Percentiles rank a stretch among this genome's conserved stretches.
These are phyloP conservation scores for Paecilomyces dactylethromorphus DNA, from an alignment of 2,329 filamentous ascomycete genomes.

Conservation along the genomic window DNA sequence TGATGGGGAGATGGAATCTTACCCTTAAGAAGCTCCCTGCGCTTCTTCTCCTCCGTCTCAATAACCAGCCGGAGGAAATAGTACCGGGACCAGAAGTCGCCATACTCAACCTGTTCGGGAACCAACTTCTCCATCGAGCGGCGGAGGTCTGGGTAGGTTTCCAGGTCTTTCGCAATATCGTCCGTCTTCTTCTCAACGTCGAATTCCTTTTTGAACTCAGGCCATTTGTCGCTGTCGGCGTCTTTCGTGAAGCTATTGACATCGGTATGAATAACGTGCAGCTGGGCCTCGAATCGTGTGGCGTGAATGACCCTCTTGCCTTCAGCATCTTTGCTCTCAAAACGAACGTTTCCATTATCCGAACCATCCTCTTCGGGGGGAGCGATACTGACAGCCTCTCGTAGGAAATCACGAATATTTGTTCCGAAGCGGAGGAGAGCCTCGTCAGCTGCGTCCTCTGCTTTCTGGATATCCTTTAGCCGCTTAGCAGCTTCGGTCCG, in stretches of 20 bases:
- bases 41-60: slow-evolving; percentile 82
- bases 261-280: slow-evolving; percentile 89
- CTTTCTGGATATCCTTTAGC: slow-evolving; percentile 80
- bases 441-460: slow-evolving; percentile 94
- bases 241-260: slow-evolving; percentile 77
- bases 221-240: slow-evolving; percentile 68
- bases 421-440: slow-evolving; percentile 85
- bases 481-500: slow-evolving; percentile 71
- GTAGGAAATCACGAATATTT: slow-evolving; percentile 82
- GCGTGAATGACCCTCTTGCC: slow-evolving; percentile 93
- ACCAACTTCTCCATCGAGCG: slow-evolving; percentile 91
- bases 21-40: slow-evolving; percentile 90
- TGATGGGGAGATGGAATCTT: slow-evolving; percentile 20
- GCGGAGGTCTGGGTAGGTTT: slow-evolving; percentile 79
- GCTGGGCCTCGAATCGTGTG: slow-evolving; percentile 87
- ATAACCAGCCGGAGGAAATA: slow-evolving; percentile 91
- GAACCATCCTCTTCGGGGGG: slow-evolving; percentile 55
- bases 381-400: slow-evolving; percentile 82
- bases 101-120: slow-evolving; percentile 85
- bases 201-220: slow-evolving; percentile 66
- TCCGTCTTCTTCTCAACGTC: slow-evolving; percentile 78
- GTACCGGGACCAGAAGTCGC: slow-evolving; percentile 87
- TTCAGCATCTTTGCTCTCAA: slow-evolving; percentile 84
- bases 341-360: slow-evolving; percentile 60
- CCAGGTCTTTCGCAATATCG: slow-evolving; percentile 72